These are phyloP conservation scores for Dioszegia hungarica DNA, from an alignment of 768 basidiomycete genomes.

Conservation along the genomic window DNA sequence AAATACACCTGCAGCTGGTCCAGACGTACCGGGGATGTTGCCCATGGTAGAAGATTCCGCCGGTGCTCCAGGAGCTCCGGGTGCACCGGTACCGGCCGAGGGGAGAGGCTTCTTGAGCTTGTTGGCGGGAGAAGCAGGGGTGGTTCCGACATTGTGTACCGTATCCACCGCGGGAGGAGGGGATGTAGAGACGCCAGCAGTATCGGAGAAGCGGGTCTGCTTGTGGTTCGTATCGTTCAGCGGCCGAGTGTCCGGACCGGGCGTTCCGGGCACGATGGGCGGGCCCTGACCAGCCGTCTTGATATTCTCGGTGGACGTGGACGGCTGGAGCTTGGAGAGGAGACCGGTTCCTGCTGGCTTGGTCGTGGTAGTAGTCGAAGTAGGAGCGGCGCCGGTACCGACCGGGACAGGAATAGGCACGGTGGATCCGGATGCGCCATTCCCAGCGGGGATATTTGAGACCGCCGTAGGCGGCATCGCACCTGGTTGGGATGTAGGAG, in stretches of 20 bases:
- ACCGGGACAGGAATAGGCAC: neutral
- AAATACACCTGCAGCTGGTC: neutral
- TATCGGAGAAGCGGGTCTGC: constrained; percentile 35
- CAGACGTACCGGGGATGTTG: neutral
- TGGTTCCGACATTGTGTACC: neutral
- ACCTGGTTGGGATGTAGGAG: neutral
- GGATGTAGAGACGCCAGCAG: neutral
- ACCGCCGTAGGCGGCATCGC: neutral
- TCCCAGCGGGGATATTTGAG: neutral
- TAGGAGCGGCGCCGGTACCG: neutral
- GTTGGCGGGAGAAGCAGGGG: constrained; percentile 4
- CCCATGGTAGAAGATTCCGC: too few species aligned
- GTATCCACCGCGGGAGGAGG: neutral
- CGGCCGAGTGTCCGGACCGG: neutral
- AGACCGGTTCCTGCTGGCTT: neutral
- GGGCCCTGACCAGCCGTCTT: constrained; percentile 9
- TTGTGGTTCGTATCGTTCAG: constrained; percentile 15
- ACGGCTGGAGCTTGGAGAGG: constrained; percentile 19
- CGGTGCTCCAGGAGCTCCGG: too few species aligned
- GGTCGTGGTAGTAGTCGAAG: constrained; percentile 2
- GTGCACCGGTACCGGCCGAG: neutral
- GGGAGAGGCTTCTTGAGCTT: constrained; percentile 21
- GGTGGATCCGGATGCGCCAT: neutral
- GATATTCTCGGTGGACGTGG: constrained; percentile 20
- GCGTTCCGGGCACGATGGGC: neutral